phyloP scores from a whole-genome alignment of 495 filamentous ascomycete genomes.

The Mytilinidion resinicola region DNA sequence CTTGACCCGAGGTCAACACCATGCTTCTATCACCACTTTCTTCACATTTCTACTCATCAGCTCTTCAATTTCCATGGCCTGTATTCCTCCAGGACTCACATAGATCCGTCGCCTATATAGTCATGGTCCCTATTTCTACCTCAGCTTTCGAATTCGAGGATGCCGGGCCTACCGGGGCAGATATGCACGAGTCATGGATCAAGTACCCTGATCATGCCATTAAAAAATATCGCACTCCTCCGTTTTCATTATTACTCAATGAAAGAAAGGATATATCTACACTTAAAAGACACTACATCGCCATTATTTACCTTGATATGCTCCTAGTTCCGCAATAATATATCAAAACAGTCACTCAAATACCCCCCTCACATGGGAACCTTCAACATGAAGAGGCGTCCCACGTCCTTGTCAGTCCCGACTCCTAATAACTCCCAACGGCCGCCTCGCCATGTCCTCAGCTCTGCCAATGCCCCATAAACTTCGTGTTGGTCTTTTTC shows the following conservation, averaged over 20 bases:
- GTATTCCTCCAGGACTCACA: background rate
- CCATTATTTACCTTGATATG: background rate
- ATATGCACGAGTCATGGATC: no score
- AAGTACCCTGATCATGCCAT: no score
- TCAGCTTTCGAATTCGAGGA: no score
- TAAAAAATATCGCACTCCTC: no score
- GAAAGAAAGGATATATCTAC: no score
- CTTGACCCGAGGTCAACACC: conserved; percentile 4
- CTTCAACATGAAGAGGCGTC: background rate
- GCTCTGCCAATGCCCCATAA: background rate
- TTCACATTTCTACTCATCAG: background rate
- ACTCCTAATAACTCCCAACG: conserved; percentile 2
- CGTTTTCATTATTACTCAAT: no score
- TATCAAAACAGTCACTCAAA: no score
- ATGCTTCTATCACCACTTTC: background rate
- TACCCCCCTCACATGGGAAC: no score
- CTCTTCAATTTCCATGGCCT: background rate
- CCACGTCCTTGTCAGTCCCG: background rate
- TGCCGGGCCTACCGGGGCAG: no score
- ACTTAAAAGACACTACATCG: background rate
- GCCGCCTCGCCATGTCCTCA: background rate
- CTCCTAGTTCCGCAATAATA: no score
- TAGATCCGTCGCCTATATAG: background rate
- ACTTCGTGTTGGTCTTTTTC: background rate
- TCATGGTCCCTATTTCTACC: no score